Base-by-base conservation (phyloP, 2,329 filamentous ascomycete species). In the Aphanocladium album region DNA sequence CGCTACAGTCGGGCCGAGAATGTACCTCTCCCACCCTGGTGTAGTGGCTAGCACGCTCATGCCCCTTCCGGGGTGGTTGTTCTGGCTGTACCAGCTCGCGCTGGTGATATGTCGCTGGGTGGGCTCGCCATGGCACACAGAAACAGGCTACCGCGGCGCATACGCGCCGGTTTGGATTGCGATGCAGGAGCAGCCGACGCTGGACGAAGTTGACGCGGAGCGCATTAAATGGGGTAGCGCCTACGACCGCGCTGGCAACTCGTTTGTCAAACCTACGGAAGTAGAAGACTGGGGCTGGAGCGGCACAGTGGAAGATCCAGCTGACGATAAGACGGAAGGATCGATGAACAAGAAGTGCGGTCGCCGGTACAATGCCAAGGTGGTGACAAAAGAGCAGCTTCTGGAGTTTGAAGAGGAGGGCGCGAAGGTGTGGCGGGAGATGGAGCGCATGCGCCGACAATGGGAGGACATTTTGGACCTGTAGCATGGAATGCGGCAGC, bases 91-190 rank as follows among this genome's bases (percentile, higher is more conserved):
- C 83, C 74, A 84, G 55, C 69, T 83, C 21, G 78, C 83, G 3
- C 87, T 96, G 71, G 87, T 87, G 71, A 47, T 96, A 17, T 85
- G 86, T 16, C 89, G 93, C 64, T 86, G 83, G 78, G 71, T 92
- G 27, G 95, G 95, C 53, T 96, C 90, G 2, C 90, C 90, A 12
- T 99, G 95, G 95, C 93, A 98, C 72, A 81, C 84, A 0, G 80
- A 90, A 53, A 82, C 82, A n/a, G 81, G 87, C 0, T 96, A 96
- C 76, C 82, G 83, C 21, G 93, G 89, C 46, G 91, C 93, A 8
- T 83, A 82, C 52, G 85, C 91, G 0, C 83, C 90, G 5, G 87
- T 89, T 25, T 97, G 90, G 89, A 76, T 96, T 7, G 85, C 89
- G 0, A 82, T 98, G 14, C 82, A 88, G 21, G 77, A 85, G 8